Conservation (phyloP, 371 early-diverging fungal species). For the Syncephalastrum sp. region DNA sequence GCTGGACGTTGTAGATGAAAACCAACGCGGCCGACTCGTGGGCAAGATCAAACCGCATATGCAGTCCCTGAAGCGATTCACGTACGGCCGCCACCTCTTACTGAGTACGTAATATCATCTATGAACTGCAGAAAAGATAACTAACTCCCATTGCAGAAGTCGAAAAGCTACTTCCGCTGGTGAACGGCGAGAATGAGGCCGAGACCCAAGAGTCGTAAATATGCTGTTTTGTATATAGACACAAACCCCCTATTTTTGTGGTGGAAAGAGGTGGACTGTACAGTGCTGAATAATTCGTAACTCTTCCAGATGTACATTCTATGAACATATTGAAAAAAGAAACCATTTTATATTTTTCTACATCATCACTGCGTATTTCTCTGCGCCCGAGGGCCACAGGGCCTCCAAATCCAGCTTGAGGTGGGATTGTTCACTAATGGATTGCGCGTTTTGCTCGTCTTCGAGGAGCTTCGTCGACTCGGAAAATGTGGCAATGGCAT, state of each 20-base stretch:
- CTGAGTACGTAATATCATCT: conserved; percentile 51
- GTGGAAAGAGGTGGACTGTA: too few species aligned
- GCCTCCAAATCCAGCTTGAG: conserved; percentile 1
- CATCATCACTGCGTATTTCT: conserved; percentile 4
- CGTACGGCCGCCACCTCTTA: conserved; percentile 96
- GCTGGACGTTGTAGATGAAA: conserved; percentile 94
- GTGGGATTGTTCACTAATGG: neutral
- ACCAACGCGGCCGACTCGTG: conserved; percentile 83
- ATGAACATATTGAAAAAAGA: too few species aligned
- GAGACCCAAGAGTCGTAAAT: too few species aligned
- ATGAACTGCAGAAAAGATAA: neutral
- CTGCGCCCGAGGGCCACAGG: conserved; percentile 11
- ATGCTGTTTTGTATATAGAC: too few species aligned
- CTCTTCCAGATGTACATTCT: too few species aligned
- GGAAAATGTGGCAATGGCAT: conserved; percentile 19
- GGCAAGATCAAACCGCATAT: conserved; percentile 90
- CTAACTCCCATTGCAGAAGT: conserved; percentile 26
- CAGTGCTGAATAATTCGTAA: too few species aligned
- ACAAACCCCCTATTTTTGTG: too few species aligned
- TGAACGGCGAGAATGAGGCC: conserved; percentile 9
- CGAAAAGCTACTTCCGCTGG: conserved; percentile 41
- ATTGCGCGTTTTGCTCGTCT: neutral
- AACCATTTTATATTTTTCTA: conserved; percentile 5
- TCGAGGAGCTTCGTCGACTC: conserved; percentile 16
- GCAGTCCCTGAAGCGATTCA: conserved; percentile 89